phyloP scores from a whole-genome alignment of 2,329 filamentous ascomycete species.

The Atkinsonella hypoxylon region DNA sequence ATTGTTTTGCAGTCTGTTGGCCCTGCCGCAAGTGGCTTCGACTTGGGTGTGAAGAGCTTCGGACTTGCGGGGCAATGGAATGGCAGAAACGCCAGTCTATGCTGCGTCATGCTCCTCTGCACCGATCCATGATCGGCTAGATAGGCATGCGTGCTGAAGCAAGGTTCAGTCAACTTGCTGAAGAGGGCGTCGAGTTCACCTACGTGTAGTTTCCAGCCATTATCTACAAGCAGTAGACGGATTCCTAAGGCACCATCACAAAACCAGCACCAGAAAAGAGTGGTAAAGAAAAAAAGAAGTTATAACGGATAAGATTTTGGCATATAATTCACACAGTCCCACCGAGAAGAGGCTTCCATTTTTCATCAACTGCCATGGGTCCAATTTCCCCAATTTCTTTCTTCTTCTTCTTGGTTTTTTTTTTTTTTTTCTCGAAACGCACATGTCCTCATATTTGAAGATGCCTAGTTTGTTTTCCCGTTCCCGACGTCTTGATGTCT shows the following conservation, averaged over 20 bases:
- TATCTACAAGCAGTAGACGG: too few relatives aligned
- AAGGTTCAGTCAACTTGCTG: too few relatives aligned
- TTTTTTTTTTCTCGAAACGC: neutral
- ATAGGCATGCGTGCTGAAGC: too few relatives aligned
- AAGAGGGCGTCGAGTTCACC: too few relatives aligned
- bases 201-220: too few relatives aligned
- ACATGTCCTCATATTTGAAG: neutral
- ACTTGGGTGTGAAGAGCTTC: too few relatives aligned
- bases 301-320: neutral
- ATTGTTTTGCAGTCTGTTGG: too few relatives aligned
- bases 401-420: neutral
- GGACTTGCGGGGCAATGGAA: too few relatives aligned
- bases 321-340: constrained; percentile 1
- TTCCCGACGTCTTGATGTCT: neutral
- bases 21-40: too few relatives aligned
- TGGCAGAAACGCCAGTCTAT: too few relatives aligned
- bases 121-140: too few relatives aligned
- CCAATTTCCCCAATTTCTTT: neutral
- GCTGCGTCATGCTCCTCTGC: too few relatives aligned
- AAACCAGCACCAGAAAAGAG: neutral
- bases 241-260: neutral
- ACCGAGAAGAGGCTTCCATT: neutral
- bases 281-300: neutral
- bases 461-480: neutral
- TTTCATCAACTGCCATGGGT: neutral